These are phyloP conservation scores for Malbranchea zuffiana DNA, from an alignment of 2,329 filamentous ascomycete genomes.

Conservation along the genomic window DNA sequence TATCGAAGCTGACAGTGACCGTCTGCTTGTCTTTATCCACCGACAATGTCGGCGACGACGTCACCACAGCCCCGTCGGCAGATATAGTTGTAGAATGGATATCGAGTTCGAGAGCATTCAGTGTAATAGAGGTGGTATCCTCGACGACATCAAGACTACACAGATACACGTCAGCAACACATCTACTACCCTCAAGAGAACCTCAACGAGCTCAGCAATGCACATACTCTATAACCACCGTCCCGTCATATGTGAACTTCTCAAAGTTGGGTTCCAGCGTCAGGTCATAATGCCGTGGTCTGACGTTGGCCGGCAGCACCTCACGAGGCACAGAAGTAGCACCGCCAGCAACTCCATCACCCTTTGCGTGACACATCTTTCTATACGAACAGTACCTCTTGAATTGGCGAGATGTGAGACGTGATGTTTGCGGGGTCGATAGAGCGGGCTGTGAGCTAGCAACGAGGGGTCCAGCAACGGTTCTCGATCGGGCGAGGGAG, in stretches of 20 bases:
- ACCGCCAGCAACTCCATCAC: constrained; percentile 33
- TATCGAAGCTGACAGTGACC: constrained; percentile 67
- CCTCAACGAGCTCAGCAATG: not conserved
- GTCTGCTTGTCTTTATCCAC: constrained; percentile 73
- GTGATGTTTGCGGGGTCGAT: constrained; percentile 16
- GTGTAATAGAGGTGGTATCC: constrained; percentile 71
- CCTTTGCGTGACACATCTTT: constrained; percentile 60
- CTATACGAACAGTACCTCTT: constrained; percentile 62
- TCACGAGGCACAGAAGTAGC: constrained; percentile 55
- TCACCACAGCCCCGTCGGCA: constrained; percentile 43
- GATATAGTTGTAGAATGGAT: constrained; percentile 64
- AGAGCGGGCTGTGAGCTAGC: constrained; percentile 8
- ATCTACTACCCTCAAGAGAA: not conserved
- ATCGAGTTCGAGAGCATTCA: constrained; percentile 80
- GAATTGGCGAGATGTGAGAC: constrained; percentile 23
- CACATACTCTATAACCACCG: constrained; percentile 64
- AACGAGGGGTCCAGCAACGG: constrained; percentile 1
- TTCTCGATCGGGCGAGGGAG: constrained; percentile 12
- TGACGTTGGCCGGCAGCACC: constrained; percentile 82
- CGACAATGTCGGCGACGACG: constrained; percentile 54
- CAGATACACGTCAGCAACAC: constrained; percentile 15
- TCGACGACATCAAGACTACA: constrained; percentile 65
- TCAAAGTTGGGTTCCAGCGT: constrained; percentile 84
- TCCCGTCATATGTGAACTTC: constrained; percentile 77
- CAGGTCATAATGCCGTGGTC: constrained; percentile 83